phyloP scores from a whole-genome alignment of 1,284 basidiomycete genomes.

The Vanrija humicola region DNA sequence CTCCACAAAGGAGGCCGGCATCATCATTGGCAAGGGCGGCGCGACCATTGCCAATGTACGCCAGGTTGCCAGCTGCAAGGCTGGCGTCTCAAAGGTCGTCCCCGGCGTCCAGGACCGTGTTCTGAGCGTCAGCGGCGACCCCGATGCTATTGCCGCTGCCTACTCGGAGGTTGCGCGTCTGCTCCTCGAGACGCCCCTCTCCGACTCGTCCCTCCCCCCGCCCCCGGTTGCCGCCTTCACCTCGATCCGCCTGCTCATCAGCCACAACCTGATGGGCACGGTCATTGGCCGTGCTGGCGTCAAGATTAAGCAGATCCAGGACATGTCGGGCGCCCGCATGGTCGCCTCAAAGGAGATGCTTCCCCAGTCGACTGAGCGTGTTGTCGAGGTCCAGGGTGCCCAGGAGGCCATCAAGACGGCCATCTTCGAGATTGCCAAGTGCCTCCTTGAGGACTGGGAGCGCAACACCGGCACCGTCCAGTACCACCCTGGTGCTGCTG shows the following conservation, averaged over 20 bases:
- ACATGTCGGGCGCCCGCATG: constrained; percentile 92
- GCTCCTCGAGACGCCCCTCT: constrained; percentile 64
- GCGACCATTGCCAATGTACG: constrained; percentile 96
- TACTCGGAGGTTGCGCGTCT: constrained; percentile 92
- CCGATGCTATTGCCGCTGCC: constrained; percentile 89
- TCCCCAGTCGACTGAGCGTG: constrained; percentile 95
- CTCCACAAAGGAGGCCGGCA: constrained; percentile 91
- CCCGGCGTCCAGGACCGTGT: constrained; percentile 96
- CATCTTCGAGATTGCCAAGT: constrained; percentile 91
- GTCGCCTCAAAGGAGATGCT: constrained; percentile 98
- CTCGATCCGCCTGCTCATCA: constrained; percentile 91
- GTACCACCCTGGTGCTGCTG: constrained; percentile 85
- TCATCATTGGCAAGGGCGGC: constrained; percentile 91
- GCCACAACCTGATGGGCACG: constrained; percentile 98
- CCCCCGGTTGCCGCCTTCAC: constrained; percentile 68
- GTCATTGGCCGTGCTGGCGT: constrained; percentile 95
- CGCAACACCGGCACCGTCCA: constrained; percentile 86
- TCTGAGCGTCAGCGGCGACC: constrained; percentile 84
- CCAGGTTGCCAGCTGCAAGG: constrained; percentile 92
- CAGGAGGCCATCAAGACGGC: constrained; percentile 87
- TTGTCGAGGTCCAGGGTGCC: constrained; percentile 92
- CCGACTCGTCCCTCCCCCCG: constrained; percentile 67
- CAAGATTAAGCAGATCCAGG: constrained; percentile 99
- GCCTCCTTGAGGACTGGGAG: constrained; percentile 95
- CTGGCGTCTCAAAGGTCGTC: constrained; percentile 97